Base-by-base conservation (phyloP, 106 monocot genomes). In the Allium fistulosum region DNA sequence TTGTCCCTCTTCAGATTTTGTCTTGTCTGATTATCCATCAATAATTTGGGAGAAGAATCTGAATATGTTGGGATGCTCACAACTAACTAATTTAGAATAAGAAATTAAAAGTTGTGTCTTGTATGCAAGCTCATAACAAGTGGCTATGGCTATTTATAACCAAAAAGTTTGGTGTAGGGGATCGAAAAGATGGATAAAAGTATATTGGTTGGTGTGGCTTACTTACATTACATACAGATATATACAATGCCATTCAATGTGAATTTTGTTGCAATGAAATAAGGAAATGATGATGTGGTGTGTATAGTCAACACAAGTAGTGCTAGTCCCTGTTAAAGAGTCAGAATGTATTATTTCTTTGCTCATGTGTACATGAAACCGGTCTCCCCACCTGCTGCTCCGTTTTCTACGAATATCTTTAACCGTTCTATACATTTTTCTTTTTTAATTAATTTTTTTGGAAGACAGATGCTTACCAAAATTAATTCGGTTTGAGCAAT, bases 131-230 rank as follows among this genome's bases (percentile, higher is more conserved):
- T 60, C 47, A 49, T 67, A 46, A 53, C 60, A 71, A 72, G 71
- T 12, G 68, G 59, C 14, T 59, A 56, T 56, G 52, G 62, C 71
- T 84, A 88, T 88, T 88, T 88, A 88, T 88, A 88, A 66, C 37
- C 37, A 37, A 37, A 37, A 37, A 37, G 37, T 37, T 37, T 37
- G 37, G 37, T 37, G 37, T 37, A 37, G 37, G 37, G 37, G 37
- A 37, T 37, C 37, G 53, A 17, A n/a, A 62, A 10, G 26, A 15
- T 17, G 22, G 45, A 11, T 26, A 5, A 58, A 27, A 64, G 49
- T 47, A 49, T 50, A 13, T 71, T 55, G 64, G 60, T 59, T 65
- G 57, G 57, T 66, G 37, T 65, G 61, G 46, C 8, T 50, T 28
- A 37, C 37, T 18, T 37, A 37, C 37, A 37, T 37, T 5, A 37